A percentile compares a stretch with the other conserved stretches of the same genome.
Evolutionary conservation across 371 early-diverging fungal genomes (phyloP).

Genomic region (Mucor indicus): DNA sequence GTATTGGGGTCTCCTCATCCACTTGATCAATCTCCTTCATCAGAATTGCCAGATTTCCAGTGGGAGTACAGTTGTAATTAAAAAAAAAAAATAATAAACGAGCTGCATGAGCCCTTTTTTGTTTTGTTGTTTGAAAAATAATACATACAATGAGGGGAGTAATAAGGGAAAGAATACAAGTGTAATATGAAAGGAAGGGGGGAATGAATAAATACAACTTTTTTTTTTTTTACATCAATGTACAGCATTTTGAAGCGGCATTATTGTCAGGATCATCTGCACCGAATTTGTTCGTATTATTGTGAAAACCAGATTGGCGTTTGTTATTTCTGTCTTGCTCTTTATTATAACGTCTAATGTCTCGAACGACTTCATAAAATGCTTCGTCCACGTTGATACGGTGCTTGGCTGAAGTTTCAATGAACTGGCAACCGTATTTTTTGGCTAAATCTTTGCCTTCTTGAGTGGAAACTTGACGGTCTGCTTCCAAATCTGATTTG

Average conservation of each 20-base stretch:
- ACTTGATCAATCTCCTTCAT: too few species aligned
- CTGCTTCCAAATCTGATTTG: slow-evolving; percentile 87
- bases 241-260: slow-evolving; percentile 12
- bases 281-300: background rate
- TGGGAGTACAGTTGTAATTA: too few species aligned
- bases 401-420: slow-evolving; percentile 90
- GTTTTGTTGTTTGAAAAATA: background rate
- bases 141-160: background rate
- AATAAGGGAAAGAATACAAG: background rate
- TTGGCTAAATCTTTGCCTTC: slow-evolving; percentile 30
- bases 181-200: background rate
- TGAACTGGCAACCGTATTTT: slow-evolving; percentile 29
- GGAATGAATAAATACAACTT: background rate
- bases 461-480: slow-evolving; percentile 56
- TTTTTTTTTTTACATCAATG: slow-evolving; percentile 7
- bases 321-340: slow-evolving; percentile 13
- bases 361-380: slow-evolving; percentile 84
- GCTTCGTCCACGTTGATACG: slow-evolving; percentile 91
- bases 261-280: slow-evolving; percentile 1
- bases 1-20: background rate
- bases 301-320: background rate
- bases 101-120: background rate
- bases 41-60: too few species aligned
- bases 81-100: too few species aligned
- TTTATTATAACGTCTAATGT: slow-evolving; percentile 46